Conservation (phyloP, 768 basidiomycete genomes). For the Lanmaoa pseudosensibilis region DNA sequence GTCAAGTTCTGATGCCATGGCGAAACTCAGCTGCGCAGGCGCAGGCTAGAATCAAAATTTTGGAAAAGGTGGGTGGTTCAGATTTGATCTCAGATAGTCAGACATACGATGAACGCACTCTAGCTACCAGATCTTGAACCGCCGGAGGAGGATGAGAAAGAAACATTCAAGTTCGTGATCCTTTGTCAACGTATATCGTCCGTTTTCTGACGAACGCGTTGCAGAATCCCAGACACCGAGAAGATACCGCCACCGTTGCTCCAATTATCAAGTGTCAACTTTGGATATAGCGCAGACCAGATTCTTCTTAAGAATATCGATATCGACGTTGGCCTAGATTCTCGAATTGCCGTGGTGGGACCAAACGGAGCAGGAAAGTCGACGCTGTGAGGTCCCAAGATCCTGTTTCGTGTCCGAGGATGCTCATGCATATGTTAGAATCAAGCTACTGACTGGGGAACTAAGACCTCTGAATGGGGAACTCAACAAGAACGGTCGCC, state of each 20-base stretch:
- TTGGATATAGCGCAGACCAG: constrained; percentile 81
- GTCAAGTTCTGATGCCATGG: constrained; percentile 1
- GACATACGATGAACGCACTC: not conserved
- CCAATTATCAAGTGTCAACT: constrained; percentile 87
- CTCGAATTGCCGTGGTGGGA: constrained; percentile 92
- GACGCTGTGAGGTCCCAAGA: constrained; percentile 60
- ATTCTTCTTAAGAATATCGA: constrained; percentile 76
- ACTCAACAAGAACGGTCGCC: constrained; percentile 85
- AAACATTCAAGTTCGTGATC: constrained; percentile 77
- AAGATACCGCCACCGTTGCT: constrained; percentile 96
- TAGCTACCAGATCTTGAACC: constrained; percentile 91
- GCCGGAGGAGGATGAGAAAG: constrained; percentile 89
- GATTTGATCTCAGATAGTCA: not conserved
- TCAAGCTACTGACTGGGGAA: constrained; percentile 61
- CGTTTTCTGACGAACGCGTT: not conserved
- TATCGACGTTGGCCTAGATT: constrained; percentile 93
- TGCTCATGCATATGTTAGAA: constrained; percentile 45
- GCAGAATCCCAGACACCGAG: constrained; percentile 90
- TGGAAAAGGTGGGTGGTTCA: constrained; percentile 59
- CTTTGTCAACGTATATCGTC: not conserved
- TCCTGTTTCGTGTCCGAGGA: not conserved
- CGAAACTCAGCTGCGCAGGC: constrained; percentile 75
- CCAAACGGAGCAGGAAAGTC: constrained; percentile 97
- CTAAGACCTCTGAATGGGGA: constrained; percentile 52
- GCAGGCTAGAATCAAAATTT: constrained; percentile 71